Percentiles rank a stretch among this genome's conserved stretches.
Conservation (phyloP, 2,329 filamentous ascomycete species). For the Venturia carpophila region DNA sequence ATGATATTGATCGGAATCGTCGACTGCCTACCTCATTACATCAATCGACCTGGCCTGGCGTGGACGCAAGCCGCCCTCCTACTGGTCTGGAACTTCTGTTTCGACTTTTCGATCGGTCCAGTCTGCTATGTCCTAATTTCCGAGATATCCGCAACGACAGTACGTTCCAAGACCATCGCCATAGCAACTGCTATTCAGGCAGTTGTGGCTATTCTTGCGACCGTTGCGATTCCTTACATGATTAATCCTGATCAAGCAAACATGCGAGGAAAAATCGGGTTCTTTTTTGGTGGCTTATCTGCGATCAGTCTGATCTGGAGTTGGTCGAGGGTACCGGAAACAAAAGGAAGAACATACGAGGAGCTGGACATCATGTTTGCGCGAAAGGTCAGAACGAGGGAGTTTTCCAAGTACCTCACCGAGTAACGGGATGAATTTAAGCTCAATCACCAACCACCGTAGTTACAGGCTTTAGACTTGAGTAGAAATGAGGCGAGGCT, state of each 20-base stretch:
- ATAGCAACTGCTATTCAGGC: constrained; percentile 71
- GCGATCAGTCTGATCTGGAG: constrained; percentile 75
- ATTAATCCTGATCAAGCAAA: constrained; percentile 79
- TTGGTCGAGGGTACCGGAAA: constrained; percentile 75
- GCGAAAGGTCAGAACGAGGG: constrained; percentile 59
- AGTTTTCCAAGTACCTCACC: constrained; percentile 49
- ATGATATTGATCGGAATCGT: constrained; percentile 63
- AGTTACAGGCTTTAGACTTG: neutral
- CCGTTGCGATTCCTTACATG: constrained; percentile 85
- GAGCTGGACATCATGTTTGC: constrained; percentile 84
- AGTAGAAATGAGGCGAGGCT: neutral
- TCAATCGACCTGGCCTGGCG: constrained; percentile 47
- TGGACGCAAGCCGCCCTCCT: constrained; percentile 28
- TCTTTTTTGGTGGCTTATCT: constrained; percentile 80
- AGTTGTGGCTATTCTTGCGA: constrained; percentile 71
- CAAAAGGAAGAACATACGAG: constrained; percentile 70
- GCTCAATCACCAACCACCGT: neutral
- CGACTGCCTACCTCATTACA: constrained; percentile 9
- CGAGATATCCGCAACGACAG: constrained; percentile 71
- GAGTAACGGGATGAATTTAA: neutral
- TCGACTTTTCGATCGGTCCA: constrained; percentile 81
- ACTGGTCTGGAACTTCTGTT: constrained; percentile 70
- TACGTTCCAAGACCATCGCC: constrained; percentile 89
- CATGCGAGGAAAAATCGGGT: constrained; percentile 80
- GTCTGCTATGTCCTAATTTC: constrained; percentile 84